Conservation (phyloP, 805 yeast genomes). For the Blastobotrys mokoenaii region DNA sequence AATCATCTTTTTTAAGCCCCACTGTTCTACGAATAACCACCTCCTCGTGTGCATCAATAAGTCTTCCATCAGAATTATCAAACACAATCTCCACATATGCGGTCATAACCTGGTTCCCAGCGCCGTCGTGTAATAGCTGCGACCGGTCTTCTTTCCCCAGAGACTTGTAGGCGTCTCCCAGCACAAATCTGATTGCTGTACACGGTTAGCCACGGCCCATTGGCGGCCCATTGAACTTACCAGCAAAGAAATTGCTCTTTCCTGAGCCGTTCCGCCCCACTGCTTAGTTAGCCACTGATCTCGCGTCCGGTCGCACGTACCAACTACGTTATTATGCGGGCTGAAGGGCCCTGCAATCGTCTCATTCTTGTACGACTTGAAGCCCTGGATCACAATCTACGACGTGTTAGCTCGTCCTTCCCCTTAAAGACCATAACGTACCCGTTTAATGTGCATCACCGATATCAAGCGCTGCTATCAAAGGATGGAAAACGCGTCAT, state of each 20-base stretch:
- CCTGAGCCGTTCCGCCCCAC: conserved; percentile 95
- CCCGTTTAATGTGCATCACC: conserved; percentile 17
- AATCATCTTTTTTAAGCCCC: conserved; percentile 89
- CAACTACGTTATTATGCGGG: conserved; percentile 76
- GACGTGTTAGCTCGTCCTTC: background rate
- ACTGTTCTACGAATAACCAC: conserved; percentile 78
- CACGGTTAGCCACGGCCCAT: no score
- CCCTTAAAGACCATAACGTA: conserved; percentile 3
- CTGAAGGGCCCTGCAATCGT: conserved; percentile 70
- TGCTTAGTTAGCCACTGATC: conserved; percentile 1
- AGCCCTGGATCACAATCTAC: conserved; percentile 76
- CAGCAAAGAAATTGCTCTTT: conserved; percentile 84
- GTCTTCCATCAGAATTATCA: conserved; percentile 69
- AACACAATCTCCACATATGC: conserved; percentile 88
- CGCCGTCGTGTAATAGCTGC: conserved; percentile 81
- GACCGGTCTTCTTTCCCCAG: conserved; percentile 75
- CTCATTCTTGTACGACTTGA: conserved; percentile 83
- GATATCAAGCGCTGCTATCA: background rate
- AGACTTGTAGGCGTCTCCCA: conserved; percentile 82
- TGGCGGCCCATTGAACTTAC: no score
- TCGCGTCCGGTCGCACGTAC: conserved; percentile 16
- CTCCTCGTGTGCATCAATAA: conserved; percentile 61
- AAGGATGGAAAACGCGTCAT: background rate
- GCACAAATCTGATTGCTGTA: conserved; percentile 75
- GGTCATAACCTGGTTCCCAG: conserved; percentile 68